Conservation (phyloP, 306 rosid genomes). For the Delonix regia region DNA sequence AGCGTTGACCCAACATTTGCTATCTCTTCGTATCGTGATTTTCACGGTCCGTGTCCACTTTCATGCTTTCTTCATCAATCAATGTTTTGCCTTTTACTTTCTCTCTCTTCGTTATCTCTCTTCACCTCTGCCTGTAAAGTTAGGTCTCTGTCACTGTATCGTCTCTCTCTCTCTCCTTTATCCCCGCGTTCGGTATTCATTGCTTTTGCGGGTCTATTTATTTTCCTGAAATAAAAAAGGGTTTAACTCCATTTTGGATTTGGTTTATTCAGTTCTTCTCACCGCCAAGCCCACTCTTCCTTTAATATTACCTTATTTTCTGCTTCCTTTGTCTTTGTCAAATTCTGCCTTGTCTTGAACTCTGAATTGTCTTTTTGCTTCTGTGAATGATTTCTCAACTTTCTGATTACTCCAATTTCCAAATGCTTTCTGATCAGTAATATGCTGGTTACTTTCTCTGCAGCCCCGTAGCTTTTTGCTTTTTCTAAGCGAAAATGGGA, state of each 20-base stretch:
- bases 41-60: constrained; percentile 51
- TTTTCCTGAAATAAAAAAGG: constrained; percentile 12
- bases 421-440: neutral
- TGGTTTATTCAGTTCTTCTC: constrained; percentile 36
- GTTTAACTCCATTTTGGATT: constrained; percentile 11
- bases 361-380: constrained; percentile 13
- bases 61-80: constrained; percentile 58
- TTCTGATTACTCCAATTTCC: neutral
- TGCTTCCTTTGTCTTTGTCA: constrained; percentile 23
- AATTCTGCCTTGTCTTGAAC: constrained; percentile 36
- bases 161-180: constrained; percentile 34
- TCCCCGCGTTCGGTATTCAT: constrained; percentile 42
- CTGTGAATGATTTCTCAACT: neutral
- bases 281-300: constrained; percentile 35
- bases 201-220: constrained; percentile 50
- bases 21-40: constrained; percentile 43
- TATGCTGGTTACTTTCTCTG: neutral
- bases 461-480: constrained; percentile 25
- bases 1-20: constrained; percentile 56
- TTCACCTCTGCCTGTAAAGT: constrained; percentile 32
- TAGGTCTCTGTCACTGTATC: constrained; percentile 40
- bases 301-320: constrained; percentile 28
- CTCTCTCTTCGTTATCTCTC: constrained; percentile 34
- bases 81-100: constrained; percentile 36
- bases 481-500: constrained; percentile 44